A percentile compares a stretch with the other conserved stretches of the same genome.
These are phyloP conservation scores for Kwoniella bestiolae DNA, from an alignment of 768 basidiomycete genomes.

Conservation along the genomic window DNA sequence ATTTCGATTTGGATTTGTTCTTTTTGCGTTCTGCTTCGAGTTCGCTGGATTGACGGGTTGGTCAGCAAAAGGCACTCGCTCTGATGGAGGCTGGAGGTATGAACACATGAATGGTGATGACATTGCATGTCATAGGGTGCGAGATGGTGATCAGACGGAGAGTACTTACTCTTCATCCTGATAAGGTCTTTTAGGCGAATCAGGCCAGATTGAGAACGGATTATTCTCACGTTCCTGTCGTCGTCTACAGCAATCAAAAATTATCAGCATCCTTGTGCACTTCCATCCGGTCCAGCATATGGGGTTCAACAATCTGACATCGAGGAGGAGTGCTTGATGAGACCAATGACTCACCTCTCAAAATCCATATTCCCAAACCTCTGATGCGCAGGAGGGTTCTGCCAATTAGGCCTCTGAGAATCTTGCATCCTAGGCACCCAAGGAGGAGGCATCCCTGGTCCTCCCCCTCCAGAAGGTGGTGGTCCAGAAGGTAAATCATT, in stretches of 20 bases:
- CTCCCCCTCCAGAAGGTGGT: background rate
- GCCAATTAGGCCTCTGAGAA: conserved; percentile 21
- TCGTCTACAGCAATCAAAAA: no score
- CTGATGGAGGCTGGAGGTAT: no score
- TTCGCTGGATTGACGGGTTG: conserved; percentile 26
- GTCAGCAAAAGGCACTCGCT: background rate
- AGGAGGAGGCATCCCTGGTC: conserved; percentile 22
- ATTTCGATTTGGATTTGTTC: conserved; percentile 23
- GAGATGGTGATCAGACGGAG: background rate
- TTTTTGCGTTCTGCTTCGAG: conserved; percentile 42
- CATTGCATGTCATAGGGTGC: background rate
- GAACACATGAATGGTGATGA: no score
- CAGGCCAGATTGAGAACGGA: conserved; percentile 54
- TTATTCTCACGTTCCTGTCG: conserved; percentile 49
- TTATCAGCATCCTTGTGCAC: no score
- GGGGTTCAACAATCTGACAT: no score
- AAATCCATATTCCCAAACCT: conserved; percentile 34
- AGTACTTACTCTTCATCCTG: conserved; percentile 50
- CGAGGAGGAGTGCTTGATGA: background rate
- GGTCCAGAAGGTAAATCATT: conserved; percentile 15
- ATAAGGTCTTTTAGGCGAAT: conserved; percentile 50
- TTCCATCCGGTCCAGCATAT: no score
- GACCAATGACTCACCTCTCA: conserved; percentile 34
- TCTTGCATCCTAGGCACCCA: conserved; percentile 7
- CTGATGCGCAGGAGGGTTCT: conserved; percentile 23